Evolutionary conservation across 306 rosid genomes (phyloP).

Genomic region (Astragalus membranaceus): DNA sequence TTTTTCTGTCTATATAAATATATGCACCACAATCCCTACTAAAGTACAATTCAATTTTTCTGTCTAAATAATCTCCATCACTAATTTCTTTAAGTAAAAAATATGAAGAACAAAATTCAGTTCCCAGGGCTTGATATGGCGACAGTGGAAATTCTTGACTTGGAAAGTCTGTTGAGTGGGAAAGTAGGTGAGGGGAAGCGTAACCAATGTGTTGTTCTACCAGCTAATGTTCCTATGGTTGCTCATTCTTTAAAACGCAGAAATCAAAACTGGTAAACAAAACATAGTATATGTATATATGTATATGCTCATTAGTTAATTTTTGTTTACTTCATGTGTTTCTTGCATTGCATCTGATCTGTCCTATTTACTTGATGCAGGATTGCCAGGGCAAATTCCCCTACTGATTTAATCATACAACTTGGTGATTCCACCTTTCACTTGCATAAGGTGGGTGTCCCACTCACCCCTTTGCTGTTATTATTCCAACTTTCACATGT

Average conservation of each 20-base stretch:
- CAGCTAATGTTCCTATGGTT: conserved; percentile 29
- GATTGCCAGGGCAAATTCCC: conserved; percentile 41
- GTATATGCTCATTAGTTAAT: neutral
- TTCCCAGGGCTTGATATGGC: conserved; percentile 27
- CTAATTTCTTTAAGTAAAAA: neutral
- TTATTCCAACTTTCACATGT: too few species aligned
- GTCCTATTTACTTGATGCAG: conserved; percentile 28
- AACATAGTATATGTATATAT: neutral
- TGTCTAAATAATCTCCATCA: neutral
- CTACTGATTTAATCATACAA: conserved; percentile 51
- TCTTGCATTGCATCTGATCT: neutral
- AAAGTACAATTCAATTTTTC: neutral
- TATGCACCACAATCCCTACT: neutral
- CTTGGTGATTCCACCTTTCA: conserved; percentile 63
- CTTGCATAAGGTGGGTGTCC: conserved; percentile 68
- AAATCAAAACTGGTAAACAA: conserved; percentile 47
- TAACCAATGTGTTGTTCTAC: conserved; percentile 40
- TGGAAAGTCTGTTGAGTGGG: conserved; percentile 18
- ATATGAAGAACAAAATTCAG: conserved; percentile 23
- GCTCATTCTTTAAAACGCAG: conserved; percentile 53
- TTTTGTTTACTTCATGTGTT: neutral
- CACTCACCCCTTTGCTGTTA: neutral
- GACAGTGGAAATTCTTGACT: conserved; percentile 18
- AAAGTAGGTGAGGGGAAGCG: neutral
- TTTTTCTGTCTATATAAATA: neutral